Evolutionary conservation across 2,329 filamentous ascomycete genomes (phyloP).

Genomic region (Penicillium concentricum): DNA sequence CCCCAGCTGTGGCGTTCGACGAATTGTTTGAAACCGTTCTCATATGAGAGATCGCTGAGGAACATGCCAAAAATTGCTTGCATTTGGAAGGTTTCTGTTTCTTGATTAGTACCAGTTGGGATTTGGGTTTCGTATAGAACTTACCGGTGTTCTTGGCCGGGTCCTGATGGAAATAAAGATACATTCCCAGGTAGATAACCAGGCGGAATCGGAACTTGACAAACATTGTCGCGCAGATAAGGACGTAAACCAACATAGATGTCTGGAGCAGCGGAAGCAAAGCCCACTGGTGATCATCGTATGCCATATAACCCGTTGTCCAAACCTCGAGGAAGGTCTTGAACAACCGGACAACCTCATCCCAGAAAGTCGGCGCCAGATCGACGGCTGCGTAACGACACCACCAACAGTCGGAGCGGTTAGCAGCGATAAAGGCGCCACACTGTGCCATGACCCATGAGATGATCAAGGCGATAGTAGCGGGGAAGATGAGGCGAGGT

Average conservation of each 20-base stretch:
- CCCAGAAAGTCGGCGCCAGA: constrained; percentile 43
- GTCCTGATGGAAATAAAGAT: constrained; percentile 52
- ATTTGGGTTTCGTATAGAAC: constrained; percentile 6
- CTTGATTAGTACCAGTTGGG: background rate
- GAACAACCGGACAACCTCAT: constrained; percentile 48
- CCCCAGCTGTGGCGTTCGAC: constrained; percentile 43
- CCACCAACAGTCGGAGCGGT: constrained; percentile 52
- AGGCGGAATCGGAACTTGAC: constrained; percentile 51
- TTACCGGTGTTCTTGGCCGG: constrained; percentile 47
- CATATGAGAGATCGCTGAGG: constrained; percentile 52
- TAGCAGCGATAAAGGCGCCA: constrained; percentile 50
- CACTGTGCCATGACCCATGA: constrained; percentile 52
- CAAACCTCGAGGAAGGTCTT: constrained; percentile 50
- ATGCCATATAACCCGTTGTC: constrained; percentile 53
- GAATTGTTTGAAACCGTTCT: constrained; percentile 48
- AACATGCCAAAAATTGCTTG: constrained; percentile 54
- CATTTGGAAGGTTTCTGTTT: constrained; percentile 54
- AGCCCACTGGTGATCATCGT: constrained; percentile 58
- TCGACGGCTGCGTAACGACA: constrained; percentile 51
- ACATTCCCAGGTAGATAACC: constrained; percentile 46
- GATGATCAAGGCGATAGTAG: constrained; percentile 52
- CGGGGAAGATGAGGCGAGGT: constrained; percentile 53
- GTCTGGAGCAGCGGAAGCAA: constrained; percentile 51
- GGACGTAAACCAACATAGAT: constrained; percentile 53
- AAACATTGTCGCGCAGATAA: constrained; percentile 45